Evolutionary conservation across 2,329 filamentous ascomycete genomes (phyloP), one percentile per base, ranked within the genome.

Genomic region (Epichloe bromicola): DNA sequence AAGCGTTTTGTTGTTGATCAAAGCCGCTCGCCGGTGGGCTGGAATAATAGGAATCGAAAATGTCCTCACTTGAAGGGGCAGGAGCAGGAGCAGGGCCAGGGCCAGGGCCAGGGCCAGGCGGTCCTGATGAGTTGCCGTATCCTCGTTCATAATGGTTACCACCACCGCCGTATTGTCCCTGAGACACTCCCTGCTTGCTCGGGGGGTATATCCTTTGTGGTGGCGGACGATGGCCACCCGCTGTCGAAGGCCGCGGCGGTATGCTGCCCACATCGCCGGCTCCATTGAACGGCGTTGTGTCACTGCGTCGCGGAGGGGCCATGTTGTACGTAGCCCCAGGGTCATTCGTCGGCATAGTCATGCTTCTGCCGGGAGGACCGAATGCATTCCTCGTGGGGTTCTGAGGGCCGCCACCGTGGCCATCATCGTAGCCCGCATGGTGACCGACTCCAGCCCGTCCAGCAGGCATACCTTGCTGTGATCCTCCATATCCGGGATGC

Each of bases 331-430:
- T 65, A 17, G 65, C 62, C 17, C 71, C 68, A 48, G 73, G 63
- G 11, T 74, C 69, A 51, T 75, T 71, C 3, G 70, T 63, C 2
- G 79, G 78, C 76, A 82, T 79, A 5, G 80, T 83, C 73, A 75
- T 78, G 52, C 79, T 83, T 57, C 80, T 70, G n/a, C 66, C 60
- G 8, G 75, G 76, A 2, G 75, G 72, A 0, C 69, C 75, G 56
- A 75, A 80, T 5, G 70, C 67, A 39, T 70, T 66, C 53, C 61
- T 60, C 8, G 56, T 57, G 11, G 68, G 65, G 26, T 53, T 57
- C 38, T 66, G 65, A 48, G 64, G 54, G 3, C 51, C 56, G 11
- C 51, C 45, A 34, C 53, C 52, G 44, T 63, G 63, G 46, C 59
- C 59, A 46, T 60, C 57, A 26, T 61, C 56, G 46, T 64, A 61